Evolutionary conservation across 331 rosid species (phyloP).

Genomic region (Acacia pycnantha): DNA sequence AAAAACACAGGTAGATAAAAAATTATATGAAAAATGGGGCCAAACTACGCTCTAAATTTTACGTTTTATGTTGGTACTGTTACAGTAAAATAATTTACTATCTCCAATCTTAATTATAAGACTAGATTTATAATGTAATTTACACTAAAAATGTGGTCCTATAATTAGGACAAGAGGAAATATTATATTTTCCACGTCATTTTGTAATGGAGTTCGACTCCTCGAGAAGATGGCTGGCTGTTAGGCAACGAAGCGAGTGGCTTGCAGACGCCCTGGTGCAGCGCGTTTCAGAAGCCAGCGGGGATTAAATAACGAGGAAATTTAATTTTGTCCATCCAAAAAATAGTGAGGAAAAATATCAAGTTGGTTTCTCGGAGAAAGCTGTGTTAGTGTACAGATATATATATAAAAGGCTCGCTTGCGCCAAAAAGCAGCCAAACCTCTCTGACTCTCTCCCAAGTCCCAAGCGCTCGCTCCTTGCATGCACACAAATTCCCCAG

Average conservation of each 20-base stretch:
- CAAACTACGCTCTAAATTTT: no score
- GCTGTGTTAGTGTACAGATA: background rate
- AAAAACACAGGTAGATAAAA: no score
- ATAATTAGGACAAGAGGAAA: no score
- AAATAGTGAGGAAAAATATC: background rate
- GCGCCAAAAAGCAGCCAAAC: background rate
- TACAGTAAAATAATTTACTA: no score
- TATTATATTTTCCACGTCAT: background rate
- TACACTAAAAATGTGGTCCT: no score
- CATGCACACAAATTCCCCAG: background rate
- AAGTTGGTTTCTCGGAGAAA: background rate
- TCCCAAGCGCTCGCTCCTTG: background rate
- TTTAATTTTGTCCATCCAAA: background rate
- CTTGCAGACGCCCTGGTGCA: background rate
- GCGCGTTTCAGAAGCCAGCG: background rate
- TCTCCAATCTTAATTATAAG: no score
- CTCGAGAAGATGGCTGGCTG: background rate
- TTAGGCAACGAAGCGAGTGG: background rate
- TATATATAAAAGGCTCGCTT: background rate
- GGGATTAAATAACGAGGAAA: background rate
- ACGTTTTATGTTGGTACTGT: no score
- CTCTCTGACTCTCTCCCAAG: background rate
- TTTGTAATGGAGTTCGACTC: background rate
- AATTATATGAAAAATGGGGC: no score
- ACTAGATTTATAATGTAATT: no score